Evolutionary conservation across 2,329 filamentous ascomycete genomes (phyloP), one percentile per base, ranked within the genome.

Genomic region (Hypomyces rosellus): DNA sequence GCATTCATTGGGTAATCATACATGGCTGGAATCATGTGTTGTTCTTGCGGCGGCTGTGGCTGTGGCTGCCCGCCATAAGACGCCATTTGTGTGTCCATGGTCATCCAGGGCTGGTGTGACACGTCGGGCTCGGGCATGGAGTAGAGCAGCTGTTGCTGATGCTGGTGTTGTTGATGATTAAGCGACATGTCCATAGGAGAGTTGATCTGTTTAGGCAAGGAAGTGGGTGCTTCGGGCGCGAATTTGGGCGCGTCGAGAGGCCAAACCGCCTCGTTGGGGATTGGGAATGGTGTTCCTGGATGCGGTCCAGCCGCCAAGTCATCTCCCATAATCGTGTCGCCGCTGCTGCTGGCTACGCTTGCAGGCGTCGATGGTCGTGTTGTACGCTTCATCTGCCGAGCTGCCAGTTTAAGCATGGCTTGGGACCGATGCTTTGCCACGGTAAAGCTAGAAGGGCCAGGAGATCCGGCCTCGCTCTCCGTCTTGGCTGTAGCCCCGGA

Each of bases 221-320:
- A 54, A 12, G 51, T 55, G 5, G 59, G 54, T 25, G 53, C 53
- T 34, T 71, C 68, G 8, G 68, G 67, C 7, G 67, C 67, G 51
- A 71, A 70, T 55, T 68, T 68, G 47, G 68, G 68, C 5, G 66
- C 66, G 40, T 69, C 67, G n/a, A 65, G 57, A 3, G 68, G 64
- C 65, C 69, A 69, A 20, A 63, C 60, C 9, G 58, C 59, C 51
- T 70, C 68, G 47, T 65, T 66, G 14, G 69, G 69, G 41, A 72
- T 71, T 3, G 63, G 63, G 55, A 69, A 69, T 4, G 69, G 69
- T 11, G 69, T 72, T 45, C 69, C 69, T 1, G 69, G 69, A 53
- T 72, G 69, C 52, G 65, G 69, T 3, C 67, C 69, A 45, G 58
- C 54, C 25, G 61, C 59, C 36, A 57, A 50, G 44, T 69, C 67